Base-by-base conservation (phyloP, 495 filamentous ascomycete genomes). In the Penicillium longicatenatum region DNA sequence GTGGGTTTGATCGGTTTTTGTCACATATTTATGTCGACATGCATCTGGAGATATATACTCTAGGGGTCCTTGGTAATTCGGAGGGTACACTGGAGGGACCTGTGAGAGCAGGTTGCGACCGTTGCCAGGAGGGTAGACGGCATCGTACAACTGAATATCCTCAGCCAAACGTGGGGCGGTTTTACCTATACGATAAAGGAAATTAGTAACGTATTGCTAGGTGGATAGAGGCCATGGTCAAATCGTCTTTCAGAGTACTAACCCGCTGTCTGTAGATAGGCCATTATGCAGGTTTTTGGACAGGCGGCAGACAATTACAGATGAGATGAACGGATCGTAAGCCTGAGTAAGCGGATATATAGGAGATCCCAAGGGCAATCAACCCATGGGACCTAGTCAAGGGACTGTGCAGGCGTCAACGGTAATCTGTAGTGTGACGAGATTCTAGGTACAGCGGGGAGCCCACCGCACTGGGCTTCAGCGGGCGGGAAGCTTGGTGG, bases 101-200 rank as follows among this genome's bases (percentile, higher is more conserved):
- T 83, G 70, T 14, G 80, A 75, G 48, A 88, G 81, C 20, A 84
- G 55, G 64, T 87, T 87, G 47, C 72, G 76, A 44, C 76, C 77
- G 21, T 69, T 75, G 17, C 61, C 64, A 54, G 74, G 67, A 24
- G 75, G 75, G 52, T 80, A 69, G 20, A 72, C 70, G 21, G 84
- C 79, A 60, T 89, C 84, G 62, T 86, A 86, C 30, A 69, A 59
- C 21, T 75, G 55, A 45, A 89, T 72, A 66, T 88, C 86, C 55
- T 83, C 68, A 43, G 82, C 69, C 50, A 89, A 76, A 47, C 82
- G 80, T 10, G 85, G 86, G 49, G 84, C 80, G 58, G 82, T 84
- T 72, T 87, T 88, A 58, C 86, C 86, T 84, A 59, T 46, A 63
- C 9, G 35, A 26, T 26, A 16, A 2, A 14, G 5, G 12, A 50